Evolutionary conservation across 1,284 basidiomycete genomes (phyloP).

Genomic region (Bjerkandera adusta): DNA sequence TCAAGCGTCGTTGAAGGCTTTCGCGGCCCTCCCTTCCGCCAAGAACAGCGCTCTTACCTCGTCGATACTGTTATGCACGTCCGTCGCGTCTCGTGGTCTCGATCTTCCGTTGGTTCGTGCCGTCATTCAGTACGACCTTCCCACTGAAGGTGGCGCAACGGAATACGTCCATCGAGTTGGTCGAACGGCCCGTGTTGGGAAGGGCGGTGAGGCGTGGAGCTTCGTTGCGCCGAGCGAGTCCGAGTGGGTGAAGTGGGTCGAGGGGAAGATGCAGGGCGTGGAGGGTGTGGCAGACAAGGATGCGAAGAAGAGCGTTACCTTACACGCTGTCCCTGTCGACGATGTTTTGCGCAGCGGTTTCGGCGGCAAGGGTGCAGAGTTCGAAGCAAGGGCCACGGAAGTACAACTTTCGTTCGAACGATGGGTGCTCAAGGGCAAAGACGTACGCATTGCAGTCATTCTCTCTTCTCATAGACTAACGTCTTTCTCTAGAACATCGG

Average conservation of each 20-base stretch:
- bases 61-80: constrained; percentile 91
- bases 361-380: constrained; percentile 79
- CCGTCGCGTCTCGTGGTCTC: constrained; percentile 96
- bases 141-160: constrained; percentile 94
- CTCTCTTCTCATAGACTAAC: not conserved
- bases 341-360: constrained; percentile 79
- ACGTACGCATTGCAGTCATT: constrained; percentile 41
- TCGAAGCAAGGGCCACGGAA: constrained; percentile 90
- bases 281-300: constrained; percentile 20
- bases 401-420: constrained; percentile 95
- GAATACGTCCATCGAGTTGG: constrained; percentile 98
- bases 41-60: constrained; percentile 23
- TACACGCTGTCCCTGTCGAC: constrained; percentile 68
- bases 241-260: constrained; percentile 88
- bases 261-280: constrained; percentile 69
- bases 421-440: constrained; percentile 81
- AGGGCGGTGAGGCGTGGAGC: constrained; percentile 87
- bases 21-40: constrained; percentile 52
- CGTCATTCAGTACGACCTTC: constrained; percentile 95
- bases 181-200: constrained; percentile 94
- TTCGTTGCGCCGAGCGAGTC: constrained; percentile 86
- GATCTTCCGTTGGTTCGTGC: constrained; percentile 94
- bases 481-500: constrained; percentile 58
- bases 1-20: constrained; percentile 79
- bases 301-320: constrained; percentile 41